Percentiles rank a stretch among this genome's conserved stretches.
Evolutionary conservation across 495 filamentous ascomycete genomes (phyloP).

Genomic region (Talaromyces adpressus): DNA sequence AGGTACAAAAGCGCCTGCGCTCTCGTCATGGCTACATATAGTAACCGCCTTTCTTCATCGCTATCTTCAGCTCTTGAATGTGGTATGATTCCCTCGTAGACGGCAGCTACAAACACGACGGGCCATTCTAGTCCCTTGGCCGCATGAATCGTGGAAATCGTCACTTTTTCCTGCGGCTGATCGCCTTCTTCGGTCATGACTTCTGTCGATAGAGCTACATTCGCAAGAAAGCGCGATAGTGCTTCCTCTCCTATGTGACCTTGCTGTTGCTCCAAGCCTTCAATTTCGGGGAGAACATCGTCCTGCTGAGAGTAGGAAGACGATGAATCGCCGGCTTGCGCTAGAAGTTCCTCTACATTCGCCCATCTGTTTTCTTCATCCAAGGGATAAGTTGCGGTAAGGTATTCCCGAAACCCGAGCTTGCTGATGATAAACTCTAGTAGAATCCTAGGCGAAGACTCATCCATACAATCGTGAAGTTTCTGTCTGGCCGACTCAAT

Average conservation of each 20-base stretch:
- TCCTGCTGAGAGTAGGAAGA: slow-evolving; percentile 41
- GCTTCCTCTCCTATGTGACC: slow-evolving; percentile 51
- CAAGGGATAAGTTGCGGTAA: slow-evolving; percentile 60
- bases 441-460: slow-evolving; percentile 57
- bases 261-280: slow-evolving; percentile 70
- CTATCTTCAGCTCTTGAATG: slow-evolving; percentile 87
- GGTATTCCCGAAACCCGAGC: slow-evolving; percentile 64
- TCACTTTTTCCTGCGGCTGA: slow-evolving; percentile 55
- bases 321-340: slow-evolving; percentile 60
- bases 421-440: slow-evolving; percentile 69
- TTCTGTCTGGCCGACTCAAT: slow-evolving; percentile 56
- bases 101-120: slow-evolving; percentile 87
- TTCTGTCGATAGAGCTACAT: slow-evolving; percentile 80
- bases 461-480: slow-evolving; percentile 40
- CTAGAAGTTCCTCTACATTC: slow-evolving; percentile 83
- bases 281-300: slow-evolving; percentile 67
- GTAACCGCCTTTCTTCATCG: slow-evolving; percentile 81
- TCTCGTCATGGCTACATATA: slow-evolving; percentile 98
- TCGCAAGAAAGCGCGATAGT: slow-evolving; percentile 78
- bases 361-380: slow-evolving; percentile 84
- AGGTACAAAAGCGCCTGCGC: slow-evolving; percentile 89
- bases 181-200: slow-evolving; percentile 47
- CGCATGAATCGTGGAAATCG: slow-evolving; percentile 93
- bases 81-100: slow-evolving; percentile 88
- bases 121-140: slow-evolving; percentile 98